A percentile compares a stretch with the other conserved stretches of the same genome.
Conservation (phyloP, 768 basidiomycete species). For the Agrocybe pediades region DNA sequence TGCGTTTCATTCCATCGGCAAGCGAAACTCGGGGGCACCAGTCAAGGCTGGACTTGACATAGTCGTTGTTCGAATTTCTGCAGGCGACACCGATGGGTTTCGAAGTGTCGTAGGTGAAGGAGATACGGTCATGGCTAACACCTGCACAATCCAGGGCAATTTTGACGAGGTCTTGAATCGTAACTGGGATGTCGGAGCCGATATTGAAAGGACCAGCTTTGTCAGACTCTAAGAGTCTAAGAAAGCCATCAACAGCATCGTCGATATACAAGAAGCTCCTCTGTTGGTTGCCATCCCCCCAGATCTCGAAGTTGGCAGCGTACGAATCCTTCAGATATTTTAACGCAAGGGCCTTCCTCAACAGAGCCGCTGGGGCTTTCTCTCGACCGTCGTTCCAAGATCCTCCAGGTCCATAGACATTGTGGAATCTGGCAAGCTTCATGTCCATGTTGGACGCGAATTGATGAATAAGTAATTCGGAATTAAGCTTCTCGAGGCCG, state of each 20-base stretch:
- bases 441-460: conserved; percentile 33
- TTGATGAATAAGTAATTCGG: conserved; percentile 45
- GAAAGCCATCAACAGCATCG: conserved; percentile 53
- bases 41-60: conserved; percentile 27
- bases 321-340: conserved; percentile 15
- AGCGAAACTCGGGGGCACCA: conserved; percentile 47
- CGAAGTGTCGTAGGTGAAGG: conserved; percentile 24
- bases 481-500: conserved; percentile 57
- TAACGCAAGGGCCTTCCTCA: conserved; percentile 50
- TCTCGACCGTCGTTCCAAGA: conserved; percentile 57
- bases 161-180: conserved; percentile 42
- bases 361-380: conserved; percentile 58
- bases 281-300: conserved; percentile 56
- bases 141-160: conserved; percentile 37
- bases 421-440: conserved; percentile 58
- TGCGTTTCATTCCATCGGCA: conserved; percentile 47
- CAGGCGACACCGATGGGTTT: conserved; percentile 50
- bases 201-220: conserved; percentile 45
- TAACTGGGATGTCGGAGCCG: conserved; percentile 46
- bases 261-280: conserved; percentile 59
- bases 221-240: conserved; percentile 42
- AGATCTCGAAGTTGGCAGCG: conserved; percentile 45
- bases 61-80: conserved; percentile 53
- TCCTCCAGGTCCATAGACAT: conserved; percentile 57
- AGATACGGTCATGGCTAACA: conserved; percentile 25